Base-by-base conservation (phyloP, 495 filamentous ascomycete genomes). In the Sabuloglossum arenarium region DNA sequence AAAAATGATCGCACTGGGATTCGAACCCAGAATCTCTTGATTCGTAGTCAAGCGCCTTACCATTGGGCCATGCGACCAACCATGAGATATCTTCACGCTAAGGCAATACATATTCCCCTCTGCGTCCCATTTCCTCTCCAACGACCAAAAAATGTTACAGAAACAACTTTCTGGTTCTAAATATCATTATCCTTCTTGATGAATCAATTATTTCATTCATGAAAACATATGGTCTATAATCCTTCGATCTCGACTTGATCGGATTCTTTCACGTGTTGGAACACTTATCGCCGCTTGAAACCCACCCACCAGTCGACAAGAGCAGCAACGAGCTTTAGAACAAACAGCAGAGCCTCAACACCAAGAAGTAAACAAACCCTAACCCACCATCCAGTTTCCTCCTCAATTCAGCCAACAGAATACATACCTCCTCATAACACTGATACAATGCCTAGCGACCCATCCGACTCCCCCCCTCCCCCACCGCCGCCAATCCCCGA, bases 11-110 rank as follows among this genome's bases (percentile, higher is more conserved):
- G 12, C 12, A 16, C 30, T 45, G 37, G 54, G 54, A 25, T 16
- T 68, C 65, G 66, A 67, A 67, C 65, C 65, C 64, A 62, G 68
- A 75, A 76, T 76, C 73, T 76, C 73, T 76, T 76, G 73, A 76
- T 76, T 76, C 76, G 76, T 79, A 79, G 77, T 79, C 77, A 79
- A 79, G 77, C 76, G 76, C 76, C 77, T 79, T 79, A 72, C 77
- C 77, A 79, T 79, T 79, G 72, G 74, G 75, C 76, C 74, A 79
- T 19, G 12, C 53, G 55, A 24, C 55, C 55, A 4, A 29, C 12
- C 3, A 27, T 53, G 47, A 8, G 8, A 39, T 8, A 39, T 39
- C 34, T 8, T 39, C 34, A 39, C 34, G 34, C 34, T 39, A 8
- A 39, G 16, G 34, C 8, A 39, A 39, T 8, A 39, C 16, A 16